Conservation (phyloP, 2,329 filamentous ascomycete species). For the Zasmidium citrigriseum region DNA sequence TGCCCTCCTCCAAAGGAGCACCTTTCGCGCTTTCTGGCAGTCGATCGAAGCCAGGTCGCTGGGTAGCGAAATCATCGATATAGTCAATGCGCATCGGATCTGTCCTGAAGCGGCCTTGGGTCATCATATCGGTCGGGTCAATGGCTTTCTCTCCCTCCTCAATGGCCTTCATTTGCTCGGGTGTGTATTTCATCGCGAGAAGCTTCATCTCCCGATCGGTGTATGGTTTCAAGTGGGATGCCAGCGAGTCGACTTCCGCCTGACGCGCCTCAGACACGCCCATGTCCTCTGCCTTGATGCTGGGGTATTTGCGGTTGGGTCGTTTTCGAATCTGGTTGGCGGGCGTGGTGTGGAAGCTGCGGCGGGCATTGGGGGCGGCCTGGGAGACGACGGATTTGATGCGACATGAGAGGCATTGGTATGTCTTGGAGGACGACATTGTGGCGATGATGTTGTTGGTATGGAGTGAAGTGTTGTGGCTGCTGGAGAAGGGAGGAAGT, state of each 20-base stretch:
- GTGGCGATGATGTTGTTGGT: slow-evolving; percentile 6
- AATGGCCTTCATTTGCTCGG: slow-evolving; percentile 78
- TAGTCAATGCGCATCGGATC: slow-evolving; percentile 75
- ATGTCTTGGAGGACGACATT: slow-evolving; percentile 30
- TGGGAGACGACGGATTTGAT: slow-evolving; percentile 23
- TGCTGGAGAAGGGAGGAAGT: slow-evolving; percentile 4
- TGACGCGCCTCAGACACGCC: slow-evolving; percentile 18
- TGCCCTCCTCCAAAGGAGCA: neutral
- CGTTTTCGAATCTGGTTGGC: slow-evolving; percentile 40
- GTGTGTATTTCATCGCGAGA: slow-evolving; percentile 70
- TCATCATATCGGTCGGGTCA: slow-evolving; percentile 70
- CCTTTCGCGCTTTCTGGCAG: neutral
- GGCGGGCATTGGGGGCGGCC: slow-evolving; percentile 27
- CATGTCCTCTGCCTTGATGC: slow-evolving; percentile 45
- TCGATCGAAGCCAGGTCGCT: slow-evolving; percentile 78
- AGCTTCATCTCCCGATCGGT: slow-evolving; percentile 63
- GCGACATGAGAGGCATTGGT: slow-evolving; percentile 36
- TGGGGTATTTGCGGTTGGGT: slow-evolving; percentile 41
- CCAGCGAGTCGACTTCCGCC: slow-evolving; percentile 20
- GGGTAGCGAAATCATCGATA: slow-evolving; percentile 77
- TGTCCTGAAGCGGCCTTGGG: slow-evolving; percentile 69
- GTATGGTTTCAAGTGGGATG: slow-evolving; percentile 52
- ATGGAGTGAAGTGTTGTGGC: neutral
- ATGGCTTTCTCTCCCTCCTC: slow-evolving; percentile 78
- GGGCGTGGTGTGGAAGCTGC: slow-evolving; percentile 45